Percentiles rank a stretch among this genome's conserved stretches.
Evolutionary conservation across 2,329 filamentous ascomycete genomes (phyloP).

Genomic region (Monosporascus sp.): DNA sequence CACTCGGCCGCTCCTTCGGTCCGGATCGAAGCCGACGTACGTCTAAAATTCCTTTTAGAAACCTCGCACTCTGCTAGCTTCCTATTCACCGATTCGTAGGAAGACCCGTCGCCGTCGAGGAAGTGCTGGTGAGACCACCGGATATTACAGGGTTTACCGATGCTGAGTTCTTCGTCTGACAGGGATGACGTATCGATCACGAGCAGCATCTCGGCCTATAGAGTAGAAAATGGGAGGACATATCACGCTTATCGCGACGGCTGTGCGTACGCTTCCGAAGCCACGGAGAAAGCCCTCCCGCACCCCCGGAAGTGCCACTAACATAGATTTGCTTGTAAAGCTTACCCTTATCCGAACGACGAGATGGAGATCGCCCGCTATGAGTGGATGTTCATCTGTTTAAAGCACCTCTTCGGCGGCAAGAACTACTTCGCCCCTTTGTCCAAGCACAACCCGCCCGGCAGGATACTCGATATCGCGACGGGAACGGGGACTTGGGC

Average conservation of each 20-base stretch:
- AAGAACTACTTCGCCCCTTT: conserved; percentile 39
- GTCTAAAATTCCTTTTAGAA: neutral
- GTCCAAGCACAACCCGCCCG: conserved; percentile 29
- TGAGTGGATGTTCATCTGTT: conserved; percentile 32
- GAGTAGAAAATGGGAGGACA: conserved; percentile 33
- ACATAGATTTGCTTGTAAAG: conserved; percentile 19
- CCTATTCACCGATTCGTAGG: conserved; percentile 6
- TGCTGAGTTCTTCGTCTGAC: neutral
- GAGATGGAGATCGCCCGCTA: conserved; percentile 35
- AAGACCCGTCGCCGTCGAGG: conserved; percentile 5
- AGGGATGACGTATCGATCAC: conserved; percentile 20
- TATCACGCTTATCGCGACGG: conserved; percentile 44
- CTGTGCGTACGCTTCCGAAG: conserved; percentile 29
- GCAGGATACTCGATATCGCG: conserved; percentile 34
- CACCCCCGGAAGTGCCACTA: neutral
- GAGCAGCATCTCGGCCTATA: conserved; percentile 17
- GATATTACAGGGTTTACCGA: neutral
- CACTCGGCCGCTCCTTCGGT: conserved; percentile 9
- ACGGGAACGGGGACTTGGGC: conserved; percentile 54
- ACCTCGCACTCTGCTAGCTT: neutral
- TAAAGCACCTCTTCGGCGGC: conserved; percentile 31
- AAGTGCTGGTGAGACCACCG: conserved; percentile 1
- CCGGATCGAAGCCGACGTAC: conserved; percentile 14
- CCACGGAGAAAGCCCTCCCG: no score
- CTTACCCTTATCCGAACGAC: conserved; percentile 44